These are phyloP conservation scores for Dryadomyces sulphureus DNA, from an alignment of 2,329 filamentous ascomycete genomes.

Conservation along the genomic window DNA sequence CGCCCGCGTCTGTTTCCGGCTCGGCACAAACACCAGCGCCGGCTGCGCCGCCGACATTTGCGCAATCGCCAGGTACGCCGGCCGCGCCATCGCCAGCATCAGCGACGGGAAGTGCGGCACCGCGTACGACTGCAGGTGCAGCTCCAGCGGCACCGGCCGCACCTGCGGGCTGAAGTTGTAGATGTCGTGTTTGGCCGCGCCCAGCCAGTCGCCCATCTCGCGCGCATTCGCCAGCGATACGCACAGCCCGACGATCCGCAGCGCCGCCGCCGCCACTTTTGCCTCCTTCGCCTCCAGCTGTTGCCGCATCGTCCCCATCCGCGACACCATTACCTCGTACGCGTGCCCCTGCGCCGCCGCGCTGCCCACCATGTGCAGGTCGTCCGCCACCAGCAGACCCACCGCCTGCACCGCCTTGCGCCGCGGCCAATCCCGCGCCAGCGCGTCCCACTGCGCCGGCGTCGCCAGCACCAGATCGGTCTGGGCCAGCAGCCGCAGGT, in stretches of 20 bases:
- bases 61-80: conserved; percentile 75
- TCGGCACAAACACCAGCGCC: conserved; percentile 82
- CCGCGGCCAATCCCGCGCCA: conserved; percentile 92
- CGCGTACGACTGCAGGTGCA: conserved; percentile 89
- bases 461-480: conserved; percentile 88
- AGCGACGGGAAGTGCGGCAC: conserved; percentile 95
- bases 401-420: conserved; percentile 90
- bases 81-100: conserved; percentile 97
- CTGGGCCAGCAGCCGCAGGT: conserved; percentile 74
- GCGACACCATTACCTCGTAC: conserved; percentile 93
- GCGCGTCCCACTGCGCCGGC: conserved; percentile 85
- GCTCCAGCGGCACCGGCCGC: conserved; percentile 74
- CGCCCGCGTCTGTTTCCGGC: conserved; percentile 77
- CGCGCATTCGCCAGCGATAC: conserved; percentile 87
- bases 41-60: conserved; percentile 83
- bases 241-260: conserved; percentile 80
- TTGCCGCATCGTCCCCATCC: conserved; percentile 90
- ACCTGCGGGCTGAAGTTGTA: conserved; percentile 96
- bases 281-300: conserved; percentile 53
- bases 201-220: conserved; percentile 95
- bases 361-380: conserved; percentile 88
- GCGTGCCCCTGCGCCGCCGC: conserved; percentile 74
- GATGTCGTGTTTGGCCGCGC: conserved; percentile 92
- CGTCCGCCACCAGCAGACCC: conserved; percentile 84
- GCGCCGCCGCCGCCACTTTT: conserved; percentile 51